Base-by-base conservation (phyloP, 208 protist genomes). In the Zelonia costaricensis region DNA sequence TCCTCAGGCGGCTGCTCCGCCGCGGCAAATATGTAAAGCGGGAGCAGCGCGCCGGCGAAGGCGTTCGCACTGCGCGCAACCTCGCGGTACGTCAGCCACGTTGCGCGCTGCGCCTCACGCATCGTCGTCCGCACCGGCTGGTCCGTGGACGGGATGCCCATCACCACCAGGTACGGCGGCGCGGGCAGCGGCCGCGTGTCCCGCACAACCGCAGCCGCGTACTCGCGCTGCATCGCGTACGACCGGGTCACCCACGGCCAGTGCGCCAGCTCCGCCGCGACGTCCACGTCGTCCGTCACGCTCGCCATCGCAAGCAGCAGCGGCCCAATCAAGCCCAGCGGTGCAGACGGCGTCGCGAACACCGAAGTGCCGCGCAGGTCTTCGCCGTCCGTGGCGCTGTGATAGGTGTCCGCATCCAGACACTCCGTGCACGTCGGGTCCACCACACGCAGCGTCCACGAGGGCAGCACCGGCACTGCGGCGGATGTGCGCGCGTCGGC, bases 81-180 rank as follows among this genome's bases (percentile, higher is more conserved):
- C 25, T 74, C 73, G 20, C 38, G 23, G 62, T 71, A 83, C 15
- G 52, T 30, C 65, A 77, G 62, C 66, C 80, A 83, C 51, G 73
- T 83, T 18, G 2, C 16, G 45, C 80, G 76, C 62, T 86, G 80
- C 35, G 72, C 49, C 30, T 59, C 33, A 13, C 76, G 70, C 20
- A 73, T 60, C 1, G 43, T 36, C 20, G 36, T 40, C 10, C 80
- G 39, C 20, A 33, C 62, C 5, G 54, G 48, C 20, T 63, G 57
- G 52, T 86, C 80, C 15, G 71, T 68, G 3, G 76, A 77, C 0
- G 73, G 80, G 39, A 83, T 80, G 15, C 80, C 80, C 16, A 83
- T 23, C 57, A 76, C 80, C 7, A 71, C 58, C 0, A 80, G 45
- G 31, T 69, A 65, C 6, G 38, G 25, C n/a, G 60, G 49, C 23